Percentiles rank a stretch among this genome's conserved stretches.
These are phyloP conservation scores for Diaporthe citri DNA, from an alignment of 2,329 filamentous ascomycete species.

Conservation along the genomic window DNA sequence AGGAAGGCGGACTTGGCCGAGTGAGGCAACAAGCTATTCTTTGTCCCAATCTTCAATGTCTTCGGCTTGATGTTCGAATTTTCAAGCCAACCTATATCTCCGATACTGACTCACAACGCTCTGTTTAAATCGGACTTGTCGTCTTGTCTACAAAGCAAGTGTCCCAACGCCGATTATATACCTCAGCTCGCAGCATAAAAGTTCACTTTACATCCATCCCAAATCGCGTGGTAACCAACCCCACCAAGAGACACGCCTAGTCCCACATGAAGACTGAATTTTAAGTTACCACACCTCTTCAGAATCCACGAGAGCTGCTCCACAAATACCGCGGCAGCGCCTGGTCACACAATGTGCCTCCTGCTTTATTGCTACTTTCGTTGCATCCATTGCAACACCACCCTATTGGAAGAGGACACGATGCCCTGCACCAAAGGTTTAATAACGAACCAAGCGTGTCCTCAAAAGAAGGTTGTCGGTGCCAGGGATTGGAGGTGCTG, in stretches of 20 bases:
- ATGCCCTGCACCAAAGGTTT: constrained; percentile 16
- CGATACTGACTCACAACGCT: not conserved
- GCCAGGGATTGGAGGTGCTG: constrained; percentile 22
- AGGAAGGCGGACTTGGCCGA: not conserved
- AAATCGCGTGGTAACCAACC: no score
- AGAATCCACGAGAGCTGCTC: not conserved
- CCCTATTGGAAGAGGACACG: not conserved
- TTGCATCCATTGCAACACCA: constrained; percentile 33
- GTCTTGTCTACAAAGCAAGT: not conserved
- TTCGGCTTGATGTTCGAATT: no score
- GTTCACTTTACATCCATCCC: no score
- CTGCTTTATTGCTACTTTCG: constrained; percentile 25
- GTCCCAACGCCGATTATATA: not conserved
- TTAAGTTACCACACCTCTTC: not conserved
- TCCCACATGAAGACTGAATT: not conserved
- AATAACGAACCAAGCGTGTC: constrained; percentile 8
- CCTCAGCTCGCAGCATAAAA: not conserved
- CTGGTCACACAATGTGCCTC: constrained; percentile 25
- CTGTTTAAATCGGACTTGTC: not conserved
- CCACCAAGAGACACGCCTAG: no score
- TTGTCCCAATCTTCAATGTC: not conserved
- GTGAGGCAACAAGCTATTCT: constrained; percentile 2
- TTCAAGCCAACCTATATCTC: not conserved
- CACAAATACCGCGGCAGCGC: not conserved
- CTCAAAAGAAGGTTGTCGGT: not conserved